Percentiles rank a stretch among this genome's conserved stretches.
Conservation (phyloP, 768 basidiomycete species). For the Amanita pseudoporphyria region DNA sequence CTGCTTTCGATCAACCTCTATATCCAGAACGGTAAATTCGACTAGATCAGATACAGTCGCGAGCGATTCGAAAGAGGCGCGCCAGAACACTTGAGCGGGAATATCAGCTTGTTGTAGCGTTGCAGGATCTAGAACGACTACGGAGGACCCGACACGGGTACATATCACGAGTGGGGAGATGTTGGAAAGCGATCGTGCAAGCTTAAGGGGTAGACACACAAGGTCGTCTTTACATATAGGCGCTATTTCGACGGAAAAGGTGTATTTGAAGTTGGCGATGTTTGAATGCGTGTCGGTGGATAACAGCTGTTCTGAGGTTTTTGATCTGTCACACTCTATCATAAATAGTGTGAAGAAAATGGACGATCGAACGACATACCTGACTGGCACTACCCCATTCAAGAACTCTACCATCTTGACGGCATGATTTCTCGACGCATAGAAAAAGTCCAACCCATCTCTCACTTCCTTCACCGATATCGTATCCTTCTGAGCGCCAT, state of each 20-base stretch:
- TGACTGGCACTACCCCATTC: constrained; percentile 71
- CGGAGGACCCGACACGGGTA: constrained; percentile 82
- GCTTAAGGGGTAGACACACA: constrained; percentile 77
- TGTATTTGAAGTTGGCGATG: constrained; percentile 95
- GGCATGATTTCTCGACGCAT: constrained; percentile 81
- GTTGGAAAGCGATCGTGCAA: constrained; percentile 76
- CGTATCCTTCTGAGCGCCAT: constrained; percentile 94
- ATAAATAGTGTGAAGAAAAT: not conserved
- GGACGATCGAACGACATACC: not conserved
- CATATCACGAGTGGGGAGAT: constrained; percentile 85
- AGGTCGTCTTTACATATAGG: constrained; percentile 98
- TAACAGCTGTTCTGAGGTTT: constrained; percentile 89
- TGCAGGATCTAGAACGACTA: constrained; percentile 85
- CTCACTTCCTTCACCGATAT: constrained; percentile 86
- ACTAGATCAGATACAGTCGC: constrained; percentile 78
- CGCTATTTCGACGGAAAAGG: constrained; percentile 94
- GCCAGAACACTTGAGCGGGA: constrained; percentile 76
- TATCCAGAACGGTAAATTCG: constrained; percentile 91
- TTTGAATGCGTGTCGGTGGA: constrained; percentile 87
- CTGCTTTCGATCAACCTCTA: constrained; percentile 60
- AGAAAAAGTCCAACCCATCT: constrained; percentile 97
- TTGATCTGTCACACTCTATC: constrained; percentile 58
- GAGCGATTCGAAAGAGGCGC: constrained; percentile 79
- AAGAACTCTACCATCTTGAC: constrained; percentile 97
- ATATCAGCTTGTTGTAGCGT: constrained; percentile 83